Base-by-base conservation (phyloP, 2,329 filamentous ascomycete species). In the Parafenestella ontariensis region DNA sequence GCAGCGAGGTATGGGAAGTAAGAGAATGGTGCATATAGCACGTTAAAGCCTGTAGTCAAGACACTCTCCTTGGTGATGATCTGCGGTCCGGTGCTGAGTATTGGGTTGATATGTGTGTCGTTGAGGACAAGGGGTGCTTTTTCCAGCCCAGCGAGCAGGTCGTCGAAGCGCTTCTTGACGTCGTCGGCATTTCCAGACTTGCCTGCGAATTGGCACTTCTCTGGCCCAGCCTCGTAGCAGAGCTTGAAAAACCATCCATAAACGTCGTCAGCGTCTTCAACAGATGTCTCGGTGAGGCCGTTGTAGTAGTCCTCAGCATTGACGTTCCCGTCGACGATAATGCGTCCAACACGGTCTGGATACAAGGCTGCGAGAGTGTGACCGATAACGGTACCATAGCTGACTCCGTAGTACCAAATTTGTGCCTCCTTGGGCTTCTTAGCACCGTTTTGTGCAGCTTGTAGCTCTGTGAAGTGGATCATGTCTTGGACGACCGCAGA, bases 171-270 rank as follows among this genome's bases (percentile, higher is more conserved):
- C 15, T 24, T 48, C 33, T 54, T 39, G 21, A 62, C 34, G 6
- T 51, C 49, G 24, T 36, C 31, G 23, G 46, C 43, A 24, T 15
- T 36, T 3, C 13, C 17, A 17, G 55, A 49, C 7, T 50, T 46
- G 3, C 43, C 21, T 13, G 54, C 49, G 29, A 62, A 56, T 5
- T 29, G 11, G 41, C 59, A 62, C n/a, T 49, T 46, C 24, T 54
- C 45, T 11, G 28, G 31, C 6, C 82, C 82, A 24, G 80, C 83
- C 33, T 77, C 70, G 62, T 81, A 77, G 63, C 85, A 88, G 46
- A 81, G 78, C 10, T 74, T 69, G 58, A 81, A 84, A 51, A 87
- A 87, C 17, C 75, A 78, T 1, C 77, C 70, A 66, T 58, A n/a
- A 10, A 15, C 45, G 9, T 49, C 24, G 20, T 53, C 55, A 7